Percentiles rank a stretch among this genome's conserved stretches.
phyloP scores from a whole-genome alignment of 2,329 filamentous ascomycete genomes.

The Microcyclosporella mali region DNA sequence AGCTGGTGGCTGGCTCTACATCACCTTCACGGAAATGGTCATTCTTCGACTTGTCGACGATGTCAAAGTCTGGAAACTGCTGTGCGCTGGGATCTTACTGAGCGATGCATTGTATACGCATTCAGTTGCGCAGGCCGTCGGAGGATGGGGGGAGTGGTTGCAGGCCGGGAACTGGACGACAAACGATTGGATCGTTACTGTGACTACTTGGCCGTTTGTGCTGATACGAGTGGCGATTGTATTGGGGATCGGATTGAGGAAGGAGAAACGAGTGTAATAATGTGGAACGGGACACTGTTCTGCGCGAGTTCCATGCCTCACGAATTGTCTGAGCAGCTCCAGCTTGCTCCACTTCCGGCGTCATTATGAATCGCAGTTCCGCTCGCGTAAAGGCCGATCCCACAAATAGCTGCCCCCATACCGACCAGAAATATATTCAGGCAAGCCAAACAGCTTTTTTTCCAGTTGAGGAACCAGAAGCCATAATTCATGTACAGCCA shows the following conservation, averaged over 20 bases:
- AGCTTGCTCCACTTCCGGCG: slow-evolving; percentile 3
- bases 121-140: slow-evolving; percentile 25
- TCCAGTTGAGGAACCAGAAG: slow-evolving; percentile 35
- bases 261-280: not conserved
- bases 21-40: slow-evolving; percentile 26
- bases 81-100: slow-evolving; percentile 25
- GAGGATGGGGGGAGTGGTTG: slow-evolving; percentile 23
- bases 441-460: slow-evolving; percentile 37
- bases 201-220: slow-evolving; percentile 27
- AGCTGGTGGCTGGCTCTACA: slow-evolving; percentile 26
- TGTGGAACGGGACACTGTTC: too few species aligned
- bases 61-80: slow-evolving; percentile 23
- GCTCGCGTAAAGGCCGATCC: slow-evolving; percentile 20
- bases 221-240: slow-evolving; percentile 24
- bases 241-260: slow-evolving; percentile 18
- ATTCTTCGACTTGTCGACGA: slow-evolving; percentile 28
- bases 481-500: slow-evolving; percentile 41
- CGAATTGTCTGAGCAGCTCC: slow-evolving; percentile 9
- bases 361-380: slow-evolving; percentile 15
- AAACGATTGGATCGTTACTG: slow-evolving; percentile 24
- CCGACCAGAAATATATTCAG: slow-evolving; percentile 38
- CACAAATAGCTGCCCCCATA: slow-evolving; percentile 21
- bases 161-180: slow-evolving; percentile 21
- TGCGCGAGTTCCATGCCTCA: not conserved
- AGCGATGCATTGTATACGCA: slow-evolving; percentile 24